phyloP scores from a whole-genome alignment of 345 rosid genomes.

The Aquilaria malaccensis region DNA sequence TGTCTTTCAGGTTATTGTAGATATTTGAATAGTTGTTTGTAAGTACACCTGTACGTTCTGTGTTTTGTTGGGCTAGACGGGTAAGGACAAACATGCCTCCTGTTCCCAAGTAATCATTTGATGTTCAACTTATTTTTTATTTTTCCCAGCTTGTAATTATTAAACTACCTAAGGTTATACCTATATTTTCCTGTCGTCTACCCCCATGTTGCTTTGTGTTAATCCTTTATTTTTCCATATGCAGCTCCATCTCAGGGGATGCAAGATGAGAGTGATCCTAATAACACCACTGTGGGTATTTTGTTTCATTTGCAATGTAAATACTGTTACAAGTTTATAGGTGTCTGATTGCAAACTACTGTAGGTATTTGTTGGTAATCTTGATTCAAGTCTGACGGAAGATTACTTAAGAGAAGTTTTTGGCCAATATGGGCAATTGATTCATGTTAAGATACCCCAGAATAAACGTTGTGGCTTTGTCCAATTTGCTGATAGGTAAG shows the following conservation, averaged over 20 bases:
- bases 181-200: too few relatives aligned
- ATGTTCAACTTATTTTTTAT: too few relatives aligned
- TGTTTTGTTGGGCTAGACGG: too few relatives aligned
- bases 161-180: too few relatives aligned
- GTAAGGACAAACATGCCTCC: too few relatives aligned
- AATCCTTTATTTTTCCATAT: conserved; percentile 18
- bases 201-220: conserved; percentile 1
- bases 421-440: conserved; percentile 68
- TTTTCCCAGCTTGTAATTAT: too few relatives aligned
- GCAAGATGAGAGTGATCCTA: conserved; percentile 70
- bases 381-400: conserved; percentile 71
- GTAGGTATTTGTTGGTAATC: conserved; percentile 87
- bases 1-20: too few relatives aligned
- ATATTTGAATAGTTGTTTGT: too few relatives aligned
- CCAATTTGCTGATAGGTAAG: conserved; percentile 78
- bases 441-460: conserved; percentile 76
- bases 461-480: conserved; percentile 91
- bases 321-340: background rate
- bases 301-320: conserved; percentile 7
- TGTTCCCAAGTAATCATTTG: too few relatives aligned
- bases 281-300: conserved; percentile 81
- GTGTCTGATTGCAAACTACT: conserved; percentile 11
- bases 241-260: conserved; percentile 77
- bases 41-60: too few relatives aligned
- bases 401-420: conserved; percentile 69